Evolutionary conservation across 2,329 filamentous ascomycete genomes (phyloP), one percentile per base, ranked within the genome.

Genomic region (Cadophora luteo-olivacea): DNA sequence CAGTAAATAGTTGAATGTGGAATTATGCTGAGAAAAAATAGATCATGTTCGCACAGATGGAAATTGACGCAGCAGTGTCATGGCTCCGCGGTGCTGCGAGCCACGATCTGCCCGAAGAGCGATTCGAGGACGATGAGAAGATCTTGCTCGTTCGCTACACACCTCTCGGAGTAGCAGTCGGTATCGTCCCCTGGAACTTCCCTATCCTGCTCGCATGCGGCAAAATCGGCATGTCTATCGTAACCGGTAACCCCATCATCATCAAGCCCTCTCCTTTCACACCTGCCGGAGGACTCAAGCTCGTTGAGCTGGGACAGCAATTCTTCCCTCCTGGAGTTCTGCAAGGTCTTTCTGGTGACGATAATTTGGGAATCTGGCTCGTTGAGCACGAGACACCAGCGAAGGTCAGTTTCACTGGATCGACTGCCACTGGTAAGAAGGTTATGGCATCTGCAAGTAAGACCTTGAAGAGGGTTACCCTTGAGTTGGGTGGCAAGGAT

Each of bases 321-420:
- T 79, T 84, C 58, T 81, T 88, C 33, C 86, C 86, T 0, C 81
- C 84, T 0, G 86, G 86, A 22, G 84, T 88, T 11, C 75, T 88
- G n/a, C 86, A 88, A 73, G 83, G 80, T 4, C 73, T 89, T 52
- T 86, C 83, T 74, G 86, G 86, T 33, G 84, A 84, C 62, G 85
- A 86, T 14, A 81, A 84, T 7, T 78, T 88, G 8, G 86, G 87
- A 14, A 84, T 85, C 0, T 75, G 79, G 75, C 82, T 88, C 76
- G 86, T 84, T 0, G 77, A 81, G 11, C 87, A 89, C 73, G 79
- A 80, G 1, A 83, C 80, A 14, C 84, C 88, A 73, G 81, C 83
- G 63, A 87, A 87, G 78, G 85, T 89, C 75, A 84, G 80, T 69
- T 94, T 94, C 72, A 94, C 91, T 0, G 91, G 91, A 22, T 91